Evolutionary conservation across 306 rosid genomes (phyloP), one percentile per base, ranked within the genome.

Genomic region (Quercus bicolor): DNA sequence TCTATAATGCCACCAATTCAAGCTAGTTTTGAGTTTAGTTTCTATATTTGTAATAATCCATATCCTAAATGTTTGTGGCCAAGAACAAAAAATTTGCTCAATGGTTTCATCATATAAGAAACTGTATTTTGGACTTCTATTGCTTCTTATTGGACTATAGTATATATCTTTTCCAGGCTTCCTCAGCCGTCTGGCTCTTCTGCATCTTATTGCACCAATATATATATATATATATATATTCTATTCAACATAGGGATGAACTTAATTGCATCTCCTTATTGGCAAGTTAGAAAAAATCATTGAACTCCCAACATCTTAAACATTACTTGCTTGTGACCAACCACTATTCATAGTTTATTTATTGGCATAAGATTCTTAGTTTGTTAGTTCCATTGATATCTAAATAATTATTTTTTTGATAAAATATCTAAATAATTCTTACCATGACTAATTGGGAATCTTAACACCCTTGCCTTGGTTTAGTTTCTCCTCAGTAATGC

Each of bases 1-100:
- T 66, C 51, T 59, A 31, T 84, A 75, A 62, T 79, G 75, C 60
- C 61, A 37, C 64, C 37, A 14, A 26, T 77, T 68, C 54, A 28
- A 53, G 62, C 24, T 59, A 40, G 45, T 69, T 37, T 48, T 56
- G 12, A 56, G 18, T 2, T 64, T 16, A 43, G 57, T 72, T 71
- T 16, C 13, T 20, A 13, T 70, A 53, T 70, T 69, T 56, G 9
- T 37, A 48, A 24, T 76, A 71, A 33, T 48, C 40, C 20, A 6
- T 79, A 65, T 62, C 12, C 28, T 62, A 62, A 26, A 62, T 62
- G 20, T 62, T 62, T 62, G 40, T 62, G 69, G 69, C 34, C 34
- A 57, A 59, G 45, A 40, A 59, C 66, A 59, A 23, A 28, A 59
- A 59, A 24, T 19, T 62, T 6, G 1, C n/a, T 62, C 29, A 2